phyloP scores from a whole-genome alignment of 2,329 filamentous ascomycete species.

The Hirsutella thompsonii region DNA sequence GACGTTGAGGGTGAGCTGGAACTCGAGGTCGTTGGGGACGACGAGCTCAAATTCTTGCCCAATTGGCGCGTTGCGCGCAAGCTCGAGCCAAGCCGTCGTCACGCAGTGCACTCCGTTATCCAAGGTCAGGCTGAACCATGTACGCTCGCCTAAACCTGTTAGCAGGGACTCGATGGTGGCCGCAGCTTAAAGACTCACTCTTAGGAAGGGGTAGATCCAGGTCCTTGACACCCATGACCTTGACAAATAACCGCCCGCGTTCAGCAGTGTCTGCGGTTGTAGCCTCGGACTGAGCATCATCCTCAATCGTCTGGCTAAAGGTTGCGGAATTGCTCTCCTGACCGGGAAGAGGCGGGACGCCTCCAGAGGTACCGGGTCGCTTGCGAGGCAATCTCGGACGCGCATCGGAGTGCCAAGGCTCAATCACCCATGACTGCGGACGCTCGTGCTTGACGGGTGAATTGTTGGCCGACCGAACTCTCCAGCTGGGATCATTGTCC shows the following conservation, averaged over 20 bases:
- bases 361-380: slow-evolving; percentile 33
- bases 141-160: slow-evolving; percentile 57
- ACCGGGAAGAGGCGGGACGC: slow-evolving; percentile 73
- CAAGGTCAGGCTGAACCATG: slow-evolving; percentile 92
- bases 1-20: slow-evolving; percentile 92
- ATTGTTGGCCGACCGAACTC: slow-evolving; percentile 49
- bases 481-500: slow-evolving; percentile 40
- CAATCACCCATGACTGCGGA: slow-evolving; percentile 88
- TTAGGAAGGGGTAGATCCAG: slow-evolving; percentile 82
- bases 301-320: slow-evolving; percentile 55
- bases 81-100: slow-evolving; percentile 87
- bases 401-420: slow-evolving; percentile 83
- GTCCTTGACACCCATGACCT: slow-evolving; percentile 97
- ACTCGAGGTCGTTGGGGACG: slow-evolving; percentile 94
- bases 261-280: slow-evolving; percentile 68
- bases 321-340: slow-evolving; percentile 67
- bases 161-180: too few species aligned
- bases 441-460: slow-evolving; percentile 65
- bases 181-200: too few species aligned
- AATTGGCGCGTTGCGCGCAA: slow-evolving; percentile 84
- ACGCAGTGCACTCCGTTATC: slow-evolving; percentile 98
- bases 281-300: slow-evolving; percentile 44
- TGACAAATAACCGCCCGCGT: slow-evolving; percentile 85
- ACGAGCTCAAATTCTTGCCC: slow-evolving; percentile 97
- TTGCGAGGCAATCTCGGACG: slow-evolving; percentile 55